These are phyloP conservation scores for Hippophae tibetana DNA, from an alignment of 306 rosid species.

Conservation along the genomic window DNA sequence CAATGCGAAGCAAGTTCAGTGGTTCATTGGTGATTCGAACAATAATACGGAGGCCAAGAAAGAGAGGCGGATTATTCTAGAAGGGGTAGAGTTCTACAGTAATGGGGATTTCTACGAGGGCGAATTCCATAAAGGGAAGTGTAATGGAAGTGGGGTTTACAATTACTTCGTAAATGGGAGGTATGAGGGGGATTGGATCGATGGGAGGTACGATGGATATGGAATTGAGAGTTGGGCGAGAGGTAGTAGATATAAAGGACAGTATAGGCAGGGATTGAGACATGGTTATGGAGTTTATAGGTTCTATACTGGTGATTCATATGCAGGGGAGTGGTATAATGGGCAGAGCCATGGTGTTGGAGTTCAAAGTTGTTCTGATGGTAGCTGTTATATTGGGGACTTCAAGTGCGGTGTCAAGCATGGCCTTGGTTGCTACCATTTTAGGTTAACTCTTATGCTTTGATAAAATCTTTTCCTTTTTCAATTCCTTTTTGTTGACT, in stretches of 20 bases:
- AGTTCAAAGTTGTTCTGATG: conserved; percentile 73
- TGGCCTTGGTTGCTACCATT: conserved; percentile 82
- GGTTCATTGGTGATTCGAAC: conserved; percentile 62
- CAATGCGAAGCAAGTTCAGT: conserved; percentile 51
- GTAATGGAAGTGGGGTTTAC: conserved; percentile 49
- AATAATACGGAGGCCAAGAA: conserved; percentile 1
- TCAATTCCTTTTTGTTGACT: neutral
- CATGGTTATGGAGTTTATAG: conserved; percentile 76
- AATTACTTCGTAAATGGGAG: no score
- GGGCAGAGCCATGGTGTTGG: conserved; percentile 93
- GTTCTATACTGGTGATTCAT: conserved; percentile 73
- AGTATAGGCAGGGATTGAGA: conserved; percentile 46
- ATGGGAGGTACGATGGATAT: no score
- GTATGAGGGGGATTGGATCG: no score
- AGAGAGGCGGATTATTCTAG: conserved; percentile 33
- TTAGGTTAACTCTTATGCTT: conserved; percentile 38
- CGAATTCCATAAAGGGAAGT: conserved; percentile 59
- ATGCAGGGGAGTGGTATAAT: conserved; percentile 73
- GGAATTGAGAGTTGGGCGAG: no score
- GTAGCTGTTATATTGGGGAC: conserved; percentile 63
- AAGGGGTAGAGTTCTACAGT: conserved; percentile 86
- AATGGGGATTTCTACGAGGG: conserved; percentile 90
- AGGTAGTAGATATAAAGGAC: no score
- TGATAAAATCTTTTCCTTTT: neutral
- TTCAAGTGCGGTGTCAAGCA: conserved; percentile 78